Percentiles rank a stretch among this genome's conserved stretches.
phyloP scores from a whole-genome alignment of 331 rosid genomes.

The Acacia pycnantha region DNA sequence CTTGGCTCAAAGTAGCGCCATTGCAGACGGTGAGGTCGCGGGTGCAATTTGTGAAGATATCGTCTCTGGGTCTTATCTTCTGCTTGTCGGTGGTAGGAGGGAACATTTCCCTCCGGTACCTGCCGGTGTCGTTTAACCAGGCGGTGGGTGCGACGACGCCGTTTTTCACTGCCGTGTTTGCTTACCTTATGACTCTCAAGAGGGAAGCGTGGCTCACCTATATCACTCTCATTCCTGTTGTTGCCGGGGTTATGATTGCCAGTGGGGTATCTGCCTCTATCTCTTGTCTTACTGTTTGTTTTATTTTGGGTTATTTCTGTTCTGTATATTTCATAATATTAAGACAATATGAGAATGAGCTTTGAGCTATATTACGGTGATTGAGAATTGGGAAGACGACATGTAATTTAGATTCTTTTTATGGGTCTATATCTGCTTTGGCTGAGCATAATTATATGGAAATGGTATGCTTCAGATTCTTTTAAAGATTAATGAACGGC shows the following conservation, averaged over 20 bases:
- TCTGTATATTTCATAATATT: not conserved
- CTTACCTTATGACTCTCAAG: conserved; percentile 65
- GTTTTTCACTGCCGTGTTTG: conserved; percentile 82
- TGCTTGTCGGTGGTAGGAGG: conserved; percentile 92
- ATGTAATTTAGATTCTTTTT: conserved; percentile 1
- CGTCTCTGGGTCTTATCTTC: conserved; percentile 70
- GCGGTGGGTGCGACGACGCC: conserved; percentile 94
- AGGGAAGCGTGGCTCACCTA: conserved; percentile 83
- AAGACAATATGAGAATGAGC: not conserved
- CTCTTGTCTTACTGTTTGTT: not conserved
- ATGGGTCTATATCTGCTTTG: not conserved
- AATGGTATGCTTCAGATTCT: not conserved
- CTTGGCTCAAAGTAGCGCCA: conserved; percentile 84
- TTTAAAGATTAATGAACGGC: not conserved
- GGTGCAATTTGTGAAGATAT: conserved; percentile 76
- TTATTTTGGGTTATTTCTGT: not conserved
- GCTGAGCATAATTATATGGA: not conserved
- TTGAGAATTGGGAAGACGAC: not conserved
- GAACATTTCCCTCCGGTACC: conserved; percentile 70
- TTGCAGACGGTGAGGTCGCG: conserved; percentile 75
- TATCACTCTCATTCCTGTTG: conserved; percentile 78
- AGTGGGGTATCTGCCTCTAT: conserved; percentile 60
- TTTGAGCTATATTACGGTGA: not conserved
- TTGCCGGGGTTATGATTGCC: conserved; percentile 82
- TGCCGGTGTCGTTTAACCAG: conserved; percentile 92